A percentile compares a stretch with the other conserved stretches of the same genome.
These are phyloP conservation scores for Puccinellia tenuiflora DNA, from an alignment of 176 grass and related monocot genomes.

Conservation along the genomic window DNA sequence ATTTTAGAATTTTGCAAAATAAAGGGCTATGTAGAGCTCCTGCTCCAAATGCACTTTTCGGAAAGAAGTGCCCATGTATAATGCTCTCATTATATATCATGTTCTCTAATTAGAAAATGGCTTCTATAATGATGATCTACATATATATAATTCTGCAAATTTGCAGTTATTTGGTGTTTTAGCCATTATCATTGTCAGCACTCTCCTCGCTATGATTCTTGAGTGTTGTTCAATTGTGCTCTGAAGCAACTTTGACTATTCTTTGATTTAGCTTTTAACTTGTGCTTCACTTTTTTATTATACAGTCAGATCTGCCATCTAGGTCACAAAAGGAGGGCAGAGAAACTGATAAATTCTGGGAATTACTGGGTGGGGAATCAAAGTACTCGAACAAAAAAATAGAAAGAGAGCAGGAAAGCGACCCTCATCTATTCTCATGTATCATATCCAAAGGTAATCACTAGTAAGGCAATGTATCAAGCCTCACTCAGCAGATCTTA, in stretches of 20 bases:
- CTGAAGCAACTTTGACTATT: constrained; percentile 11
- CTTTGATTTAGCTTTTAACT: neutral
- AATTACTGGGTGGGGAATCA: constrained; percentile 73
- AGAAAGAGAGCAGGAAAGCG: constrained; percentile 71
- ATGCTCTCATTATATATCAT: no score
- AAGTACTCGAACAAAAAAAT: constrained; percentile 86
- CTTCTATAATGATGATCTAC: neutral
- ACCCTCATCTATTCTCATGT: constrained; percentile 85
- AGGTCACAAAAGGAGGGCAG: constrained; percentile 81
- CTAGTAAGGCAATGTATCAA: neutral
- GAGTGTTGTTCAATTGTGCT: neutral
- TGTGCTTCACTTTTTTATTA: constrained; percentile 15
- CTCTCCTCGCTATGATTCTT: neutral
- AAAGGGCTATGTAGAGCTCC: no score
- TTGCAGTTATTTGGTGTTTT: neutral
- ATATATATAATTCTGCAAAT: neutral
- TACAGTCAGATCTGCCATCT: constrained; percentile 72
- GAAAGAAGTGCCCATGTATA: neutral
- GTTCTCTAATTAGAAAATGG: constrained; percentile 1
- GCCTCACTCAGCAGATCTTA: neutral
- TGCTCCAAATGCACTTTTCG: no score
- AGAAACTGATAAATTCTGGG: constrained; percentile 94
- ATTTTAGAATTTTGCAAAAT: no score
- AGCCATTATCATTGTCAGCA: neutral
- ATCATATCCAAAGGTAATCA: constrained; percentile 68